Base-by-base conservation (phyloP, 1,139 yeast species). In the Williopsis jadinii region DNA sequence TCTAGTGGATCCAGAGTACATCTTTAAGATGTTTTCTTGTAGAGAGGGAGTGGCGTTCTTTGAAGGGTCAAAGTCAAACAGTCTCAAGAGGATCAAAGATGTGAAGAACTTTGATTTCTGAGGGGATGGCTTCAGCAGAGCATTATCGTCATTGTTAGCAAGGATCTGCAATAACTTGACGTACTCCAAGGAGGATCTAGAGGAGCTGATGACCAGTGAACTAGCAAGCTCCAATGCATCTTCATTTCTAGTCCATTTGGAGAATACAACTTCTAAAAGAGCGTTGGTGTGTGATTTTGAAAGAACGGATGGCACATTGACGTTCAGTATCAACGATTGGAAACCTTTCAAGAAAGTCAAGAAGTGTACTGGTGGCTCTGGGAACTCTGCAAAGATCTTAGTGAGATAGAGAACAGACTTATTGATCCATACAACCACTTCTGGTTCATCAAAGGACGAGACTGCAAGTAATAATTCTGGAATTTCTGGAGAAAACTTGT, bases 151-250 rank as follows among this genome's bases (percentile, higher is more conserved):
- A 51, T 79, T 80, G 53, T 75, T 76, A 14, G 83, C 52, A 37
- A 83, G 66, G 9, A 84, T 70, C 53, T 85, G 95, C n/a, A 86
- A 61, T 35, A 80, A 62, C 53, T 71, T 82, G 24, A 68, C 70
- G 49, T 59, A 67, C 32, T 77, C 75, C 37, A 83, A 59, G 11
- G 60, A 52, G 13, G 61, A 61, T 28, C 62, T 61, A 11, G 60
- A 51, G 1, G 70, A 68, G 1, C 69, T 53, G 27, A 70, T 55
- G 5, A 70, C 51, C 15, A 72, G 33, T 9, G 73, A 53, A 31
- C 64, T 60, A 5, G 67, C 62, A 51, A 79, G 74, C 36, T 67
- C 63, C 46, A 84, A 57, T 3, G 73, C 60, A 12, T 58, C 58
- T 2, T 52, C 54, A 13, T 62, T 54, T n/a, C 61, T 49, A 3